Evolutionary conservation across 768 basidiomycete genomes (phyloP).

Genomic region (Boletus pseudo-olivaceus): DNA sequence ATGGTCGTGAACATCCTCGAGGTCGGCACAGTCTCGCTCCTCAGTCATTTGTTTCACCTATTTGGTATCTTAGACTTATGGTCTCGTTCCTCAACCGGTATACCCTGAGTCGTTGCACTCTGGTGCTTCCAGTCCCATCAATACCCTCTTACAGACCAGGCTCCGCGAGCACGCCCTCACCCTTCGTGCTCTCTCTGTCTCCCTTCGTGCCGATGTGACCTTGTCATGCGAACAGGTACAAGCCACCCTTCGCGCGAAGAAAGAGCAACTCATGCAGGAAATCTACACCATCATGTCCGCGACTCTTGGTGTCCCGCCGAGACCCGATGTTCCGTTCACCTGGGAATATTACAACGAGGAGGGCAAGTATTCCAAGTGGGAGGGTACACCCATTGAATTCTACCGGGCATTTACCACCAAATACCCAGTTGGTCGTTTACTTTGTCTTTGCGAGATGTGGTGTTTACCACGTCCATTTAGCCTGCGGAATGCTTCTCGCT

Average conservation of each 20-base stretch:
- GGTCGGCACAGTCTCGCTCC: constrained; percentile 31
- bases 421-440: constrained; percentile 44
- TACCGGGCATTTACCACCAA: constrained; percentile 62
- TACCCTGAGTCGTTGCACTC: constrained; percentile 88
- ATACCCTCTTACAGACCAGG: constrained; percentile 81
- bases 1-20: constrained; percentile 74
- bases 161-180: constrained; percentile 87
- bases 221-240: constrained; percentile 47
- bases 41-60: constrained; percentile 28
- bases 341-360: constrained; percentile 90
- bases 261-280: constrained; percentile 81
- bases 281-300: constrained; percentile 82
- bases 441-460: background rate
- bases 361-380: constrained; percentile 71
- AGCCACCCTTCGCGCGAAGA: constrained; percentile 68
- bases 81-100: constrained; percentile 77
- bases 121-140: constrained; percentile 65
- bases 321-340: constrained; percentile 62
- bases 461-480: constrained; percentile 29
- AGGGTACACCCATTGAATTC: constrained; percentile 79
- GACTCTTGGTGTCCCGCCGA: constrained; percentile 83
- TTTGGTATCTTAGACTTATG: constrained; percentile 55
- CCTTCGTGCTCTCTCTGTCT: constrained; percentile 60
- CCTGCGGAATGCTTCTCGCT: constrained; percentile 82
- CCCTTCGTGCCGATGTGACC: constrained; percentile 44